Base-by-base conservation (phyloP, 805 yeast genomes). In the Ascoidea asiatica region DNA sequence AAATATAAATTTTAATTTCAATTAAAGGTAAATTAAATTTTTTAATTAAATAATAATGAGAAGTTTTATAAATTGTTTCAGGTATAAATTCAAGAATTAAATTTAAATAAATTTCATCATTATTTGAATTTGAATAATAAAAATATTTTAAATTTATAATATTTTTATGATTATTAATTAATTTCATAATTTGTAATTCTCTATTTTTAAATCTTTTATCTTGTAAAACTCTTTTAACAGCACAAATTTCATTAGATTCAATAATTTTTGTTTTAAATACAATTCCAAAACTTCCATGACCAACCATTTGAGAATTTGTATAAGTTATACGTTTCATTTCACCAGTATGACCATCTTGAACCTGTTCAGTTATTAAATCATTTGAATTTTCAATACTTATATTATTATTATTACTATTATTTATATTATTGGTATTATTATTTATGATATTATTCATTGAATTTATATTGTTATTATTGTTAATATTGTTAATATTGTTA, bases 201-300 rank as follows among this genome's bases (percentile, higher is more conserved):
- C 99, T 75, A 60, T 85, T 86, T 60, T 92, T 84, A 73, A 89
- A 92, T 41, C 97, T 69, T 58, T 81, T 85, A 64, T 92, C 99
- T 60, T 92, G 97, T 21, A 90, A 70, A n/a, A 92, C 99, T 53
- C 95, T 76, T 63, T 92, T 92, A 58, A 92, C 87, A 43, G 98
- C 98, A 18, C 90, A 94, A 38, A 78, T 73, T 54, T 80, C 84
- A 48, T 82, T 78, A 19, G 82, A 71, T 17, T 90, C 88, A 48
- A 75, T 57, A 37, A 92, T 68, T 47, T 75, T 78, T 5, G 95
- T 87, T 53, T 86, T 92, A 59, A 87, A 88, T n/a, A 92, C 98
- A 33, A 88, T 89, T 2, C 98, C 98, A 66, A 92, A 92, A n/a
- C 97, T 89, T 8, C 98, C 98, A 62, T 86, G 94, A n/a, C 98